phyloP scores from a whole-genome alignment of 176 grass and related monocot species.

The Oryza officinalis region DNA sequence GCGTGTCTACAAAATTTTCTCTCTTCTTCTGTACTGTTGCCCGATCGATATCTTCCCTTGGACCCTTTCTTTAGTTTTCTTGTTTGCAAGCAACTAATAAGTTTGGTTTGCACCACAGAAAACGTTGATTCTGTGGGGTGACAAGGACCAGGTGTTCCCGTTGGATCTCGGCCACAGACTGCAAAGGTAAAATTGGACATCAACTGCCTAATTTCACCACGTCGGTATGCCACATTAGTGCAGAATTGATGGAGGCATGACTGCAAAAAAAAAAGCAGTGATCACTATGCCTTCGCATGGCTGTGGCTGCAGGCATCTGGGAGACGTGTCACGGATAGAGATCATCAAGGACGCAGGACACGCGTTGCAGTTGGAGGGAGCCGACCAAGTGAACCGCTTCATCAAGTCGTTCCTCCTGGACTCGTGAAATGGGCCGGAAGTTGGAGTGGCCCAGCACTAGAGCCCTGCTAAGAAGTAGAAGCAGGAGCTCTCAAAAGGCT shows the following conservation, averaged over 20 bases:
- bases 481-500: not conserved
- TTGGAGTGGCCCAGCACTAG: not conserved
- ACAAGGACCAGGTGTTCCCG: slow-evolving; percentile 82
- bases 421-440: not conserved
- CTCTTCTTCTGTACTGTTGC: not conserved
- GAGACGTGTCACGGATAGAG: slow-evolving; percentile 56
- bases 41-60: not conserved
- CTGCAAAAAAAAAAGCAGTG: not conserved
- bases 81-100: not conserved
- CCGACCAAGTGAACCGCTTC: slow-evolving; percentile 45
- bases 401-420: slow-evolving; percentile 65
- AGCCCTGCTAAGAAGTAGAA: not conserved
- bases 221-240: too few relatives aligned
- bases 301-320: slow-evolving; percentile 57
- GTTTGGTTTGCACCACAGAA: slow-evolving; percentile 36
- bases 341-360: slow-evolving; percentile 79
- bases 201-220: not conserved
- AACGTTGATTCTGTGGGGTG: slow-evolving; percentile 79
- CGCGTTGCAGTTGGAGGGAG: slow-evolving; percentile 78
- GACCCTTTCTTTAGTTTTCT: not conserved
- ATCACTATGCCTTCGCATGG: not conserved
- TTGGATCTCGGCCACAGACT: slow-evolving; percentile 60
- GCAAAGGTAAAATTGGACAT: slow-evolving; percentile 51
- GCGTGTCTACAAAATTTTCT: not conserved
- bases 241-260: not conserved